Base-by-base conservation (phyloP, 768 basidiomycete species). In the Suillus tomentosus region DNA sequence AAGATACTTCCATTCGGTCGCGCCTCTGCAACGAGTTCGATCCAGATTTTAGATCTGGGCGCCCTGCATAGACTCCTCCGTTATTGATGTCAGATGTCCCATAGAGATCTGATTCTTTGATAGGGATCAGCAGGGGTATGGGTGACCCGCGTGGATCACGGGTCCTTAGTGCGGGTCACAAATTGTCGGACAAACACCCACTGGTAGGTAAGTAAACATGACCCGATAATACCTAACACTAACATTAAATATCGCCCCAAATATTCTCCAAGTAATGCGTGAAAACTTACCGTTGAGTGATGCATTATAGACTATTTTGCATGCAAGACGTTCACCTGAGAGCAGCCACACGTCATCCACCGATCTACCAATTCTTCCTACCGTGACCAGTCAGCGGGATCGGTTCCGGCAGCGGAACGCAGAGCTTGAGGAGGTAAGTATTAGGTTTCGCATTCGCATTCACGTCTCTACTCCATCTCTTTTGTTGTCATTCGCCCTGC, bases 341-440 rank as follows among this genome's bases (percentile, higher is more conserved):
- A 27, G 27, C 27, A 27, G 27, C 27, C 1, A 27, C 71, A 80
- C 86, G 5, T 77, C 87, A 40, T 84, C 92, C 2, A 92, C 91
- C 5, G 96, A 99, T 72, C 91, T 0, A 24, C 95, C 95, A 10
- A 99, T 99, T 70, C 78, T 99, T n/a, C 97, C 96, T 2, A 99
- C 99, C 68, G 96, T 99, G 48, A 98, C 97, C 1, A 92, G 92
- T 71, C 97, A 99, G 73, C 84, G 96, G 63, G 97, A 99, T 73
- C 85, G 96, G n/a, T 99, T 99, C 85, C 83, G 96, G 59, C 94
- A 96, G 74, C 88, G 97, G 22, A 99, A 99, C 73, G 91, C 94
- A 22, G 97, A 99, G 72, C 84, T 99, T 17, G 96, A 99, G 78
- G 96, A 99, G 81, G 94, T 91, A 64, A 27, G 78, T 68, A 51